Evolutionary conservation across 1,284 basidiomycete genomes (phyloP), one percentile per base, ranked within the genome.

Genomic region (Papiliotrema laurentii): DNA sequence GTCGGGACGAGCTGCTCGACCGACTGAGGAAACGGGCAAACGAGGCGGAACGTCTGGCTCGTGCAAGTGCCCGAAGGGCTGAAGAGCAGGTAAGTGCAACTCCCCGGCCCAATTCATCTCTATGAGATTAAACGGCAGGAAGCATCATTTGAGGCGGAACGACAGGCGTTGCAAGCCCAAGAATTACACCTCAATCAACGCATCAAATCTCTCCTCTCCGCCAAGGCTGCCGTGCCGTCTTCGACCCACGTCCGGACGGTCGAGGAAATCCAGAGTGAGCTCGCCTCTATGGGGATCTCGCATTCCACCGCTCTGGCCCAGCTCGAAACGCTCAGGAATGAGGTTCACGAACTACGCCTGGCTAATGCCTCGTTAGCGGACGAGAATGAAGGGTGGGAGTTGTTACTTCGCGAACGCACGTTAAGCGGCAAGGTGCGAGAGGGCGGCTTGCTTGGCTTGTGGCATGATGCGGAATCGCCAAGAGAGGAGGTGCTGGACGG

Each of bases 341-440:
- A 71, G 42, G 43, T 71, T 13, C 57, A 65, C 27, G 68, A 71
- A 42, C 47, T 68, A n/a, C 64, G 63, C 45, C 43, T 42, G 5
- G 52, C 56, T 16, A 68, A 66, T 47, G 44, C 48, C 11, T 45
- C 56, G 35, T 54, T 78, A 10, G 60, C 69, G 69, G 91, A 96
- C 68, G 91, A 96, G 64, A 96, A 94, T 70, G 90, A 94, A 73
- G 87, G 87, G 42, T 97, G 90, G 76, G 90, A 93, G 79, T 88
- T 91, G 54, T 78, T 97, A 38, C 75, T 96, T 25, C 79, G 88
- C 51, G 90, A 96, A 74, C 84, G 81, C 74, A 96, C 92, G 0
- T 75, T 97, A 35, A 90, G 79, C 55, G 91, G 91, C 2, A 83
- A 88, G 59, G 86, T 89, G 62, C 78, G 59, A 80, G 83, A 48